These are phyloP conservation scores for Nannochloris sp. DNA, from an alignment of 139 green algal species.

Conservation along the genomic window DNA sequence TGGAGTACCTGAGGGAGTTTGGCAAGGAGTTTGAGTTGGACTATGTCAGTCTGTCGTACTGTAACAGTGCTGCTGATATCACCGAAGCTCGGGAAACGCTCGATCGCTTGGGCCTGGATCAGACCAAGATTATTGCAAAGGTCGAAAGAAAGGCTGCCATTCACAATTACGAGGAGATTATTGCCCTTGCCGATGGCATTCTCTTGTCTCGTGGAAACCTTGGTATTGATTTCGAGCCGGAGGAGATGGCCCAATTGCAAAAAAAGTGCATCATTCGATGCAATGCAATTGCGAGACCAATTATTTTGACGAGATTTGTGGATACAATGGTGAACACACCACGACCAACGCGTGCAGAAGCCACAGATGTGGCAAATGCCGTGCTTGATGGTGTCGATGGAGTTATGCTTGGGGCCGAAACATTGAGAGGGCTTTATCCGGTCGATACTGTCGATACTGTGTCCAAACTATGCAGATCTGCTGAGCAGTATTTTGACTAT, in stretches of 20 bases:
- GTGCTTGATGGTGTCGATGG: conserved; percentile 74
- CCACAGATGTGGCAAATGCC: conserved; percentile 89
- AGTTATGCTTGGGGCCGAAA: conserved; percentile 78
- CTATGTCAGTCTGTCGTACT: conserved; percentile 73
- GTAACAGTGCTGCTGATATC: conserved; percentile 40
- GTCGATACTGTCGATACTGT: conserved; percentile 29
- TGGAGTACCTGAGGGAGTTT: conserved; percentile 25
- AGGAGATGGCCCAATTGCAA: conserved; percentile 61
- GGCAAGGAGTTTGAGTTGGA: conserved; percentile 69
- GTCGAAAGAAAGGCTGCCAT: conserved; percentile 44
- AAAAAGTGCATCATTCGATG: conserved; percentile 37
- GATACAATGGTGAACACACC: conserved; percentile 74
- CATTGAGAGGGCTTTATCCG: conserved; percentile 58
- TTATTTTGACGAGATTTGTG: conserved; percentile 77
- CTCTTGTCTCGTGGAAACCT: conserved; percentile 77
- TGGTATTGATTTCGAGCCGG: conserved; percentile 60
- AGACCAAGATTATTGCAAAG: conserved; percentile 76
- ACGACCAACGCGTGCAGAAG: conserved; percentile 53
- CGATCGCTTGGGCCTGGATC: conserved; percentile 33
- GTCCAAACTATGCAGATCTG: conserved; percentile 8
- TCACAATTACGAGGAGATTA: conserved; percentile 53
- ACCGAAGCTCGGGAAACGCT: conserved; percentile 28
- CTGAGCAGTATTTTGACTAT: conserved; percentile 40
- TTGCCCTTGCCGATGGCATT: conserved; percentile 53
- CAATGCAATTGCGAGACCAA: conserved; percentile 66